These are phyloP conservation scores for Suillus decipiens DNA, from an alignment of 768 basidiomycete genomes.

Conservation along the genomic window DNA sequence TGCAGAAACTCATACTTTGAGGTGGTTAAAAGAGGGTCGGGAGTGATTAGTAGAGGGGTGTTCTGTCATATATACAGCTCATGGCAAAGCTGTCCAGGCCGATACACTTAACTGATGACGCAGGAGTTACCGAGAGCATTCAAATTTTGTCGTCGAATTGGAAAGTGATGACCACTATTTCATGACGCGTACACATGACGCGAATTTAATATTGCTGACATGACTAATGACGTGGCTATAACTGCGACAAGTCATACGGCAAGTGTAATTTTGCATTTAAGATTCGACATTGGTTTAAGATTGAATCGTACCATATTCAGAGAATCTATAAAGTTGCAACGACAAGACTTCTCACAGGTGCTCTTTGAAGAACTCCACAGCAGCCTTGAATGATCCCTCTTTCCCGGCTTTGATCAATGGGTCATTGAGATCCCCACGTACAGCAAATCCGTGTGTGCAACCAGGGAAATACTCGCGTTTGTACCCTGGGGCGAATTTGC, in stretches of 20 bases:
- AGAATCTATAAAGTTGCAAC: neutral
- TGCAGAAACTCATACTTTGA: slow-evolving; percentile 51
- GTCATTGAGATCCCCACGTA: slow-evolving; percentile 45
- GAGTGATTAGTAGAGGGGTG: neutral
- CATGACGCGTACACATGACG: neutral
- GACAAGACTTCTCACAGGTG: slow-evolving; percentile 18
- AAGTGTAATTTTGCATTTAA: slow-evolving; percentile 17
- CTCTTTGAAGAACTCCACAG: slow-evolving; percentile 55
- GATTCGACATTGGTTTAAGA: neutral
- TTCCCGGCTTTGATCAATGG: slow-evolving; percentile 61
- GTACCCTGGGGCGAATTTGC: slow-evolving; percentile 45
- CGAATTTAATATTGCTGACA: neutral
- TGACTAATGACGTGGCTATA: neutral
- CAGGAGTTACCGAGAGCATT: neutral
- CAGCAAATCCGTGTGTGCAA: slow-evolving; percentile 55
- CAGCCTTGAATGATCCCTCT: slow-evolving; percentile 61
- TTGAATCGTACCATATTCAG: neutral
- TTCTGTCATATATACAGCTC: neutral
- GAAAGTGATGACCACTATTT: neutral
- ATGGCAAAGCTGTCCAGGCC: neutral
- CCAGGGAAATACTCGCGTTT: slow-evolving; percentile 49
- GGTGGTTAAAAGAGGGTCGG: neutral
- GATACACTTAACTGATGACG: neutral
- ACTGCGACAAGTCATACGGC: slow-evolving; percentile 5
- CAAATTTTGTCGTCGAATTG: neutral